phyloP scores from a whole-genome alignment of 768 basidiomycete species.

The Lactarius deliciosus region DNA sequence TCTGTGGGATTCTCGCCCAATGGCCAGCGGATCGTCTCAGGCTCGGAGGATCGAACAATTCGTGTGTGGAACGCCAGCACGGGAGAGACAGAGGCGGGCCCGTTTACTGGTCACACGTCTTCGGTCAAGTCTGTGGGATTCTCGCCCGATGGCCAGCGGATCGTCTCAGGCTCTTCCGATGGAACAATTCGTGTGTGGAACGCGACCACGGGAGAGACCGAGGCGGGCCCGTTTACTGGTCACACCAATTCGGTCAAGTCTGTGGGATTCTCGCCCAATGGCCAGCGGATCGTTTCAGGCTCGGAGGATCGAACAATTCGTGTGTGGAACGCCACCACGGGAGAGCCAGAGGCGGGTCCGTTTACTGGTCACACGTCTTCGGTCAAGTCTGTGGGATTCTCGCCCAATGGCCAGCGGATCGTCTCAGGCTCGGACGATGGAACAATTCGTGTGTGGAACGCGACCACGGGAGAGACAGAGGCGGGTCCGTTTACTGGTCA shows the following conservation, averaged over 20 bases:
- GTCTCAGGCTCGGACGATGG: not conserved
- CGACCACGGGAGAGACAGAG: not conserved
- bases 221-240: not conserved
- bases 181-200: not conserved
- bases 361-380: no score
- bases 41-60: not conserved
- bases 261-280: slow-evolving; percentile 7
- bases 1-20: not conserved
- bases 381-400: no score
- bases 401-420: no score
- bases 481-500: not conserved
- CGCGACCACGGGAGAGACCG: not conserved
- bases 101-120: not conserved
- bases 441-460: no score
- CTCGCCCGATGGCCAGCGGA: not conserved
- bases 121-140: not conserved
- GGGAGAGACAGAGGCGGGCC: not conserved
- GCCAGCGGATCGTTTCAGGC: slow-evolving; percentile 1
- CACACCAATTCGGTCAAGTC: not conserved
- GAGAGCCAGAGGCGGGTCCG: no score
- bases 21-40: not conserved
- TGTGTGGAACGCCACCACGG: no score
- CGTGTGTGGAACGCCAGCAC: not conserved
- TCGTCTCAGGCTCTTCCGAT: slow-evolving; percentile 13
- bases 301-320: not conserved